Evolutionary conservation across 306 rosid genomes (phyloP).

Genomic region (Fagus crenata): DNA sequence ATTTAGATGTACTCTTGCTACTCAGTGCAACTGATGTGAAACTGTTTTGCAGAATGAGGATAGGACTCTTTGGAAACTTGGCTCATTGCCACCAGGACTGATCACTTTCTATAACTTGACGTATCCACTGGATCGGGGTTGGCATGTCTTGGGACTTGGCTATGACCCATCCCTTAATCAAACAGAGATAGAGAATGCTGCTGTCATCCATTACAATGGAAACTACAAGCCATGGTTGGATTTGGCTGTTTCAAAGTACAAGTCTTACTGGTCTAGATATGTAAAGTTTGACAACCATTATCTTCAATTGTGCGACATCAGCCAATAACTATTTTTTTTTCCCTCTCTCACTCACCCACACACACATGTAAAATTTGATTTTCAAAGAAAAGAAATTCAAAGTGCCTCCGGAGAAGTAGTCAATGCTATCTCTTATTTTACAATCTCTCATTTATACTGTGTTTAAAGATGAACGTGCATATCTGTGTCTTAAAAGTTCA

Average conservation of each 20-base stretch:
- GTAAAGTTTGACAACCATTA: constrained; percentile 75
- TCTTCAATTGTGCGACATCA: constrained; percentile 63
- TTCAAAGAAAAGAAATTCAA: constrained; percentile 1
- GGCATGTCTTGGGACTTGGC: constrained; percentile 97
- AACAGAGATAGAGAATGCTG: constrained; percentile 77
- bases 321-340: constrained; percentile 33
- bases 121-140: constrained; percentile 71
- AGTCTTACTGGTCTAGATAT: constrained; percentile 82
- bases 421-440: not conserved
- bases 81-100: constrained; percentile 88
- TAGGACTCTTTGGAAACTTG: constrained; percentile 97
- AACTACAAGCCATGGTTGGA: constrained; percentile 98
- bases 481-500: too few relatives aligned
- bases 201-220: constrained; percentile 95
- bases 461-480: not conserved
- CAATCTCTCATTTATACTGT: not conserved
- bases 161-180: constrained; percentile 90
- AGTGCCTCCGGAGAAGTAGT: not conserved
- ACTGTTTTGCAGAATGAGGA: constrained; percentile 76
- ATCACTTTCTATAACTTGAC: constrained; percentile 91
- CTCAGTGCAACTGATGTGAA: constrained; percentile 32
- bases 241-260: constrained; percentile 91
- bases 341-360: not conserved
- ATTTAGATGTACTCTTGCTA: constrained; percentile 1
- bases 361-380: not conserved